Evolutionary conservation across 2,329 filamentous ascomycete genomes (phyloP), one percentile per base, ranked within the genome.

Genomic region (Ceratocystis cubensis): DNA sequence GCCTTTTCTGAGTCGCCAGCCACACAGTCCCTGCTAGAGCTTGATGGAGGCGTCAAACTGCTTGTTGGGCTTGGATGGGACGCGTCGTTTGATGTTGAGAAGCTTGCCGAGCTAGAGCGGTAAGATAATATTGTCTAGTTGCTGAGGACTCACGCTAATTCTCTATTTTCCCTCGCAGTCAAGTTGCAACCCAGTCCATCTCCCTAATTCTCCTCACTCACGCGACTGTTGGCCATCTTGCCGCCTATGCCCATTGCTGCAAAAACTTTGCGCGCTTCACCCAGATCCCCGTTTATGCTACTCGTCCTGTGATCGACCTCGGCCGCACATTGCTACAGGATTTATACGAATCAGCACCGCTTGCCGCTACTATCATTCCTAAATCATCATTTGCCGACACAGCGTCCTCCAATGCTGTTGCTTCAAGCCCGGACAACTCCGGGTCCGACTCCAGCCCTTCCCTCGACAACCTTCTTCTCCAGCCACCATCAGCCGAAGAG

Each of bases 61-160:
- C 82, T 99, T 65, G 85, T 99, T 46, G 93, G 96, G 74, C 87
- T 96, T 57, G 94, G 94, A 68, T 99, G 94, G 94, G 92, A 97
- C 74, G 91, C 96, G 74, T 83, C 84, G 1, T 97, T 99, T 74
- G 88, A 96, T 73, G 84, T 85, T 41, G 83, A 84, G 69, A 88
- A 90, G 79, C 84, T 99, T 64, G 86, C 86, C 72, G 89, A 94
- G 76, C 83, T 99, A 69, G 93, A 97, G 77, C 94, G 91, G 88
- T 95, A 41, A 59, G 66, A 57, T 22, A n/a, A 20, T 13, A 13
- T 57, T n/a, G 57, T 30, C 46, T 30, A 44, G 25, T 59, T 25
- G n/a, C 33, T 53, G 15, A 13, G 3, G n/a, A 53, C 48, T 53
- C n/a, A 3, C 48, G 13, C 37, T 41, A 41, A 41, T 41, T 13